phyloP scores from a whole-genome alignment of 208 protist genomes.

The Phytomonas francai region DNA sequence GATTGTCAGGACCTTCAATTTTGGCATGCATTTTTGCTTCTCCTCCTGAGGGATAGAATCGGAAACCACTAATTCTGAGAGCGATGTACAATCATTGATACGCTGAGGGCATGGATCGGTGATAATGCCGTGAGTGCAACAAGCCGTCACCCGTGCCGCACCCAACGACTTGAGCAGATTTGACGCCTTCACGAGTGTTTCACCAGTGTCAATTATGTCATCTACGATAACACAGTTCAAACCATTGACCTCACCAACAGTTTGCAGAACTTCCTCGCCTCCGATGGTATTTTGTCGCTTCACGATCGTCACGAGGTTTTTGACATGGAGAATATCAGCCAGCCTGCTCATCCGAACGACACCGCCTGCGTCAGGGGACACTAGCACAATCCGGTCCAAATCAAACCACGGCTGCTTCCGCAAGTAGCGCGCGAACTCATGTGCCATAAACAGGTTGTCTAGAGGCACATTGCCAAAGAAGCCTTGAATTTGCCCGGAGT shows the following conservation, averaged over 20 bases:
- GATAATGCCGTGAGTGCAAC: constrained; percentile 93
- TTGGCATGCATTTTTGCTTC: constrained; percentile 56
- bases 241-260: constrained; percentile 92
- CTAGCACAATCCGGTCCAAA: constrained; percentile 74
- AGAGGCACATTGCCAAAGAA: constrained; percentile 92
- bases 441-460: constrained; percentile 87
- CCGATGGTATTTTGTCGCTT: constrained; percentile 84
- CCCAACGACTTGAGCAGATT: constrained; percentile 89
- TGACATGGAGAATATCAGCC: constrained; percentile 81
- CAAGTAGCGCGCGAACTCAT: constrained; percentile 79
- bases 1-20: constrained; percentile 85
- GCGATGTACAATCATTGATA: constrained; percentile 75
- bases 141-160: constrained; percentile 87
- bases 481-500: constrained; percentile 94
- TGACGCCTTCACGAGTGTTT: constrained; percentile 89
- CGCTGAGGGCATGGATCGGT: constrained; percentile 73
- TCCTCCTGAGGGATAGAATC: constrained; percentile 91
- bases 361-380: constrained; percentile 94
- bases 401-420: constrained; percentile 67
- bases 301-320: constrained; percentile 92
- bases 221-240: constrained; percentile 93
- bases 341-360: constrained; percentile 89
- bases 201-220: constrained; percentile 96
- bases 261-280: constrained; percentile 81
- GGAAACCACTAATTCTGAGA: constrained; percentile 89